A percentile compares a stretch with the other conserved stretches of the same genome.
These are phyloP conservation scores for Acacia melanoxylon DNA, from an alignment of 306 rosid genomes.

Conservation along the genomic window DNA sequence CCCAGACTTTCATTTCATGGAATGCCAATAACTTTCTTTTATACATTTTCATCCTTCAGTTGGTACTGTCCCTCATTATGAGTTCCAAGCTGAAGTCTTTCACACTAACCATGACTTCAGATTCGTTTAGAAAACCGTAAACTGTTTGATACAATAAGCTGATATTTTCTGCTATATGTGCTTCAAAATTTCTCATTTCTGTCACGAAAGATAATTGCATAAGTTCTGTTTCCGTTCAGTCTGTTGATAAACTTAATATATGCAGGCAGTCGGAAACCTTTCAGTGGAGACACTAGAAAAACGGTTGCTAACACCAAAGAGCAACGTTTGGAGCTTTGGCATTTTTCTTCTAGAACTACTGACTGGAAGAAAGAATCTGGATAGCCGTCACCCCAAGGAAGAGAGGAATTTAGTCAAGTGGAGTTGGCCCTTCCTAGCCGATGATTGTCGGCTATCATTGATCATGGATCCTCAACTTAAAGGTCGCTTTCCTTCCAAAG, in stretches of 20 bases:
- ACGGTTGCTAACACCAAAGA: slow-evolving; percentile 96
- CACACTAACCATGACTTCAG: not conserved
- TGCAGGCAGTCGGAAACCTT: slow-evolving; percentile 89
- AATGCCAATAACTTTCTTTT: slow-evolving; percentile 7
- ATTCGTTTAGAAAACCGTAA: not conserved
- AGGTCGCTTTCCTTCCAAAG: slow-evolving; percentile 88
- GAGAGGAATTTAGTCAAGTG: slow-evolving; percentile 93
- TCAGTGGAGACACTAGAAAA: slow-evolving; percentile 93
- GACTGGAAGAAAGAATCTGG: slow-evolving; percentile 89
- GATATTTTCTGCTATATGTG: slow-evolving; percentile 4
- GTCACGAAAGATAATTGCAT: not conserved
- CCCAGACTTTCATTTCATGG: slow-evolving; percentile 15
- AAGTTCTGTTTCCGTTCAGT: slow-evolving; percentile 10
- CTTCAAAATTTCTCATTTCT: not conserved
- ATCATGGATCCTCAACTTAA: slow-evolving; percentile 95
- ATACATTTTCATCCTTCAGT: slow-evolving; percentile 2
- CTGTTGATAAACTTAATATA: slow-evolving; percentile 14
- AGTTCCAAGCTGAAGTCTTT: not conserved
- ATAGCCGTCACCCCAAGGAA: slow-evolving; percentile 90
- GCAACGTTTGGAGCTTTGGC: slow-evolving; percentile 98
- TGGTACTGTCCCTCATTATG: slow-evolving; percentile 5
- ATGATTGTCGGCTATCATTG: slow-evolving; percentile 73
- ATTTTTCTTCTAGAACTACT: slow-evolving; percentile 88
- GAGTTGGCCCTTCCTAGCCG: slow-evolving; percentile 92
- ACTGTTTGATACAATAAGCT: not conserved